Base-by-base conservation (phyloP, 148 eudicot genomes). In the Bassia scoparia region DNA sequence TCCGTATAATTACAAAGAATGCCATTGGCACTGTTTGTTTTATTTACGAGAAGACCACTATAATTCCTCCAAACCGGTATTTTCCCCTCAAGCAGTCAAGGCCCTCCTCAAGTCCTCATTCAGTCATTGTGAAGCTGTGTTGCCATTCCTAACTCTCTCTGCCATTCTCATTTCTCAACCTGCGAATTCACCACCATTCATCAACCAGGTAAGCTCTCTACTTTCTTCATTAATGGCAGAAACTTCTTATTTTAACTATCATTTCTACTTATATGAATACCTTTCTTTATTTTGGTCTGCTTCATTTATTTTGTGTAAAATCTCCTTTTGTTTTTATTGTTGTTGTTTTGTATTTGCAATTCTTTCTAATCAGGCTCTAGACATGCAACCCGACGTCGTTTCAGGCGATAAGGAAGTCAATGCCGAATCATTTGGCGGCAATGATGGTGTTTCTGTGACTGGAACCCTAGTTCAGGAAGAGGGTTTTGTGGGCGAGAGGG, bases 391-490 rank as follows among this genome's bases (percentile, higher is more conserved):
- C 50, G 64, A 37, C 62, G 74, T 26, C 63, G 50, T 35, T 59
- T 23, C 63, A n/a, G 49, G 30, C 7, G 56, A 50, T 29, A 61
- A 71, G 60, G 66, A 43, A 38, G 74, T 44, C 8, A 61, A 12
- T 41, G n/a, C 27, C 3, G 74, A 43, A 43, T 17, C 27, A 18
- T 21, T 43, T 9, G 66, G 34, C 43, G 18, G 17, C 9, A 16
- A 13, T 37, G 50, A 37, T 70, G 54, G 41, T 70, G 54, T 41
- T 41, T 34, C 66, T 14, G 35, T 55, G 63, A n/a, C 21, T 59
- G 66, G 21, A 72, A 60, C 67, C 56, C 67, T 60, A 43, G 58
- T 23, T 61, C 13, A 62, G 27, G 76, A n/a, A 7, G 48, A 48
- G 33, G 33, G 44, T 21, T 66, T 64, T 44, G 68, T 33, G 65